Evolutionary conservation across 495 filamentous ascomycete species (phyloP), one percentile per base, ranked within the genome.

Genomic region (Saxophila tyrrhenica): DNA sequence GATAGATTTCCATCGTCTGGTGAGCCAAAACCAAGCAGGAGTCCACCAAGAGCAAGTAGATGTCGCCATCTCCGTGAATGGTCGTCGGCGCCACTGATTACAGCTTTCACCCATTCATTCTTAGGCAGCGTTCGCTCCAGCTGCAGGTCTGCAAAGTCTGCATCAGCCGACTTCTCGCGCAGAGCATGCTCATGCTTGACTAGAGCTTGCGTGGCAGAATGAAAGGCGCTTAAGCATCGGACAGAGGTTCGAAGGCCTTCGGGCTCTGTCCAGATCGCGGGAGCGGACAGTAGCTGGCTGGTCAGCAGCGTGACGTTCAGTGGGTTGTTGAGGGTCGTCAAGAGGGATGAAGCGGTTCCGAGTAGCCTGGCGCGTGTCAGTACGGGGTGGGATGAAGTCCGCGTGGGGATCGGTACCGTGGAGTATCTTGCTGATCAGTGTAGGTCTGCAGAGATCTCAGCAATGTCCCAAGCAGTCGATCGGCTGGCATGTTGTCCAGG

Each of bases 291-390:
- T 35, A 96, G 75, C 55, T 95, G 89, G n/a, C 87, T 88, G 0
- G 89, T 86, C 47, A 98, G 81, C 2, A 98, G 78, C 9, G 85
- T 87, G 60, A 95, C 68, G 62, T 98, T 98, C 32, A 95, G 75
- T 11, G 90, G 92, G 60, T 98, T 98, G 32, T 80, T 81, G 39
- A 98, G 81, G 29, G 82, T 79, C 20, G 87, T 83, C 22, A 98
- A 74, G 24, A 98, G 80, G 23, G 85, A 82, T 24, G 85, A 82
- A 16, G 91, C 87, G 38, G 85, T 91, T 46, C 78, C 81, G 57
- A 92, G 81, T 52, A 98, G 78, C 51, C 84, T 85, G 57, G 25
- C 56, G 64, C 54, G 19, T 66, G 45, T 67, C 55, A 66, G 51
- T 52, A 47, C 11, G 7, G 1, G 22, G 17, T 39, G 7, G 17